Conservation (phyloP, 208 protist species). For the Leishmania lainsoni region DNA sequence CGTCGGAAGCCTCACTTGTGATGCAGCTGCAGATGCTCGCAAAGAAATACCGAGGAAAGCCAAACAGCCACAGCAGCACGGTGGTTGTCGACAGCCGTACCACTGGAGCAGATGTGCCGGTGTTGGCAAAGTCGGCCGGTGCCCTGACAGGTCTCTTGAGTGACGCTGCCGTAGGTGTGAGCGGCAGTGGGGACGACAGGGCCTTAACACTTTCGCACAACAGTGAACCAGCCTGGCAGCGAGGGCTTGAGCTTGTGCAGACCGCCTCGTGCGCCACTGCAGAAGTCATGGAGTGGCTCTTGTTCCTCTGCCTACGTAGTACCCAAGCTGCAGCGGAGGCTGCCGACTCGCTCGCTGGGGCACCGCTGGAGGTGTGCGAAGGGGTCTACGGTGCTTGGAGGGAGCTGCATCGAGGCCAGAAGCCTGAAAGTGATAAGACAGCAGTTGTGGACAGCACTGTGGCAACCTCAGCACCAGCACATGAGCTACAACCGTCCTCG, state of each 20-base stretch:
- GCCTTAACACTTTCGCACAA: not conserved
- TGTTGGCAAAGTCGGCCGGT: not conserved
- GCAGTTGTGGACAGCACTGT: not conserved
- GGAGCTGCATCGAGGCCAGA: not conserved
- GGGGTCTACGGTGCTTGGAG: slow-evolving; percentile 28
- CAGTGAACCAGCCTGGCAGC: slow-evolving; percentile 13
- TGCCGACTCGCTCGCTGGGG: not conserved
- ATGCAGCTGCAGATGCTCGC: slow-evolving; percentile 6
- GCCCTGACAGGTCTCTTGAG: not conserved
- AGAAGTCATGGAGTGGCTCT: slow-evolving; percentile 17
- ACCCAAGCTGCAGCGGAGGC: not conserved
- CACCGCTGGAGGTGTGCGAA: slow-evolving; percentile 27
- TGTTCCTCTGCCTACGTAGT: slow-evolving; percentile 25
- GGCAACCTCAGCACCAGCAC: not conserved
- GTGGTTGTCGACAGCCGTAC: not conserved
- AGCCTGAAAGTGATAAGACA: not conserved
- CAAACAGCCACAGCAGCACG: not conserved
- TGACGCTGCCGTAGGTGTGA: not conserved
- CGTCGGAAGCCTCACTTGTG: slow-evolving; percentile 6
- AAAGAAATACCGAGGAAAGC: not conserved
- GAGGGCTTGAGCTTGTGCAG: slow-evolving; percentile 13
- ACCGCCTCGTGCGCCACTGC: not conserved
- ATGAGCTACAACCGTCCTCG: not conserved
- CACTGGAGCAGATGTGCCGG: not conserved
- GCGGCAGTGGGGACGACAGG: not conserved